phyloP scores from a whole-genome alignment of 176 grass and related monocot genomes.

The Melocanna baccifera region DNA sequence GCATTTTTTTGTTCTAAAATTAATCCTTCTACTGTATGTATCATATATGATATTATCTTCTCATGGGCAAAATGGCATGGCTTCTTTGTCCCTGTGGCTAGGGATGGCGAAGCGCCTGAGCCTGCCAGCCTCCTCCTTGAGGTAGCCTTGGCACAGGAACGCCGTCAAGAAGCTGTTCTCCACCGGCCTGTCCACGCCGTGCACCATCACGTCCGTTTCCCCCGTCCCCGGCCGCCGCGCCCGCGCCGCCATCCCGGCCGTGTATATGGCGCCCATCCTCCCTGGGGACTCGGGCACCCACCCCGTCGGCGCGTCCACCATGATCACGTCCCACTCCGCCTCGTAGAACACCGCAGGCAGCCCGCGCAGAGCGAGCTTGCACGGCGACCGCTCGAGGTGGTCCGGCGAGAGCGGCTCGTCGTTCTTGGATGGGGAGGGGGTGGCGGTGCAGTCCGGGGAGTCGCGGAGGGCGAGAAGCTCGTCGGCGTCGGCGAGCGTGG shows the following conservation, averaged over 20 bases:
- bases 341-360: constrained; percentile 55
- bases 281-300: constrained; percentile 42
- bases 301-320: constrained; percentile 47
- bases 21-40: background rate
- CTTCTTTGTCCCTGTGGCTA: constrained; percentile 46
- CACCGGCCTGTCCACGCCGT: constrained; percentile 42
- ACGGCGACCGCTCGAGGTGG: constrained; percentile 31
- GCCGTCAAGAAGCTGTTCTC: constrained; percentile 45
- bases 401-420: background rate
- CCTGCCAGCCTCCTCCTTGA: constrained; percentile 56
- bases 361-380: constrained; percentile 51
- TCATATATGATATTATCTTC: background rate
- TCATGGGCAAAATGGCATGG: constrained; percentile 60
- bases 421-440: background rate
- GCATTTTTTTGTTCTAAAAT: background rate
- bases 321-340: constrained; percentile 75
- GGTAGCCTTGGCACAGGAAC: constrained; percentile 61
- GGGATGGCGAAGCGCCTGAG: constrained; percentile 62
- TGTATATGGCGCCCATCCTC: constrained; percentile 60
- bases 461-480: constrained; percentile 35
- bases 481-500: constrained; percentile 24
- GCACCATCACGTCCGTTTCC: constrained; percentile 65
- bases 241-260: constrained; percentile 44
- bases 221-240: constrained; percentile 27
- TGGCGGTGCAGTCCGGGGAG: constrained; percentile 23